Evolutionary conservation across 192 early-diverging fungal species (phyloP).

Genomic region (Dimargaris xerosporica): DNA sequence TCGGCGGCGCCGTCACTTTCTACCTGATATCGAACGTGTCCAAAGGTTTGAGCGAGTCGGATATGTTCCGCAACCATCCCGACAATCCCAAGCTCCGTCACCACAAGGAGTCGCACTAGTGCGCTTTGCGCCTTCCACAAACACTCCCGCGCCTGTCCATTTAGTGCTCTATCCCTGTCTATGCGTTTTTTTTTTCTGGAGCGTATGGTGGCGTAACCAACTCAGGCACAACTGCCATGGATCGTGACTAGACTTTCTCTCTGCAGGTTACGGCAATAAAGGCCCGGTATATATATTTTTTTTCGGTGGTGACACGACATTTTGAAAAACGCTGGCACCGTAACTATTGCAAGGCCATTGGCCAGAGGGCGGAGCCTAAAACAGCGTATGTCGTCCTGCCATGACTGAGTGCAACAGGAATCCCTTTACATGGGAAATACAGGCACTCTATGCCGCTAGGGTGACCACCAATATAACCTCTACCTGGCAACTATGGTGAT

Average conservation of each 20-base stretch:
- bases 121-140: background rate
- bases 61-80: conserved; percentile 12
- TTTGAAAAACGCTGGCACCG: no score
- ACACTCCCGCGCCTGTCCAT: background rate
- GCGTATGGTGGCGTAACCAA: background rate
- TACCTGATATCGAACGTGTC: conserved; percentile 33
- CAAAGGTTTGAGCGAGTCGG: conserved; percentile 25
- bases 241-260: background rate
- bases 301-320: no score
- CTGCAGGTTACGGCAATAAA: background rate
- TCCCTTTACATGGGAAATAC: no score
- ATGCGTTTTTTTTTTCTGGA: background rate
- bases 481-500: no score
- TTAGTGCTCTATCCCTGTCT: background rate
- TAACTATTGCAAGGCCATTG: no score
- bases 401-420: no score
- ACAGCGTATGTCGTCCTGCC: no score
- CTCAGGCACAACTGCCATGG: background rate
- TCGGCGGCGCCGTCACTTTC: conserved; percentile 29
- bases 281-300: background rate
- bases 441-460: no score
- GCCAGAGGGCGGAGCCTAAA: no score
- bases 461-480: no score
- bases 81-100: conserved; percentile 2
- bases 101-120: conserved; percentile 3